Evolutionary conservation across 768 basidiomycete species (phyloP).

Genomic region (Termitomyces sp.): DNA sequence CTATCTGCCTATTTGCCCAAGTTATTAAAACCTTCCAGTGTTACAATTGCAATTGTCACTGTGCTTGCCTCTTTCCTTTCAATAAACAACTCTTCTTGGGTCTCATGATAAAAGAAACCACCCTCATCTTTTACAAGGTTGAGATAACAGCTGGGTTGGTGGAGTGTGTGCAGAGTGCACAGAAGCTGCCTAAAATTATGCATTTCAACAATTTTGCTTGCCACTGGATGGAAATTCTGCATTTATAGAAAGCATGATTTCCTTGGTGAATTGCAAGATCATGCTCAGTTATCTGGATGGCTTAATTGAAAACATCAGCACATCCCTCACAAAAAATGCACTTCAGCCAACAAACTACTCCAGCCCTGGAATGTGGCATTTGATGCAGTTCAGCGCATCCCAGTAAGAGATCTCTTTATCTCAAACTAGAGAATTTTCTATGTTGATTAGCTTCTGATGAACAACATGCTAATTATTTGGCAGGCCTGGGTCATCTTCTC

Average conservation of each 20-base stretch:
- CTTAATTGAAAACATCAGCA: background rate
- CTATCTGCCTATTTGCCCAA: slow-evolving; percentile 16
- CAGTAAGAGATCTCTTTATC: too few species aligned
- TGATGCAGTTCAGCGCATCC: too few species aligned
- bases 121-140: slow-evolving; percentile 14
- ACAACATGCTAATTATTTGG: too few species aligned
- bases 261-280: slow-evolving; percentile 9
- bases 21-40: slow-evolving; percentile 16
- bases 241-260: slow-evolving; percentile 9
- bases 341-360: too few species aligned
- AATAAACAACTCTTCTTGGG: slow-evolving; percentile 10
- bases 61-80: slow-evolving; percentile 10
- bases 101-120: slow-evolving; percentile 12
- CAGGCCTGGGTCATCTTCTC: too few species aligned
- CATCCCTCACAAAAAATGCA: too few species aligned
- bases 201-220: slow-evolving; percentile 7
- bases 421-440: too few species aligned
- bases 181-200: slow-evolving; percentile 8
- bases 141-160: slow-evolving; percentile 13
- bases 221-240: background rate
- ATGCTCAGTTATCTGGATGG: slow-evolving; percentile 13
- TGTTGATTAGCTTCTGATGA: too few species aligned
- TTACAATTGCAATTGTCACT: slow-evolving; percentile 13
- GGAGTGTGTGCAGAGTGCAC: slow-evolving; percentile 16
- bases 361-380: too few species aligned